A percentile compares a stretch with the other conserved stretches of the same genome.
Conservation (phyloP, 108 stramenopile species). For the Bacterosira constricta region DNA sequence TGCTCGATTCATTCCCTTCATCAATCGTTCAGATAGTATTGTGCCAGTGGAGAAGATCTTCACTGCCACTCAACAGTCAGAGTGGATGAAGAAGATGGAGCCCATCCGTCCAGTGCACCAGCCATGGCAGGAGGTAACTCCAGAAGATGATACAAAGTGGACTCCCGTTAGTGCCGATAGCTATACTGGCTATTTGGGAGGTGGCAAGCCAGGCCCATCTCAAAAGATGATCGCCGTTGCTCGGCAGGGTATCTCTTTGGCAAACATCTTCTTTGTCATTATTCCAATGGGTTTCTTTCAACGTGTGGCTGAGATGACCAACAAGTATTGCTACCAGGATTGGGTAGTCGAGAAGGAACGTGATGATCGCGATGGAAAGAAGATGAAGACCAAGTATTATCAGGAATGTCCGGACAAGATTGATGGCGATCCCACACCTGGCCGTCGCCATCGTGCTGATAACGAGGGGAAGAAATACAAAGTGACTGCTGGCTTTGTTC, state of each 20-base stretch:
- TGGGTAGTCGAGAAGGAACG: slow-evolving; percentile 4
- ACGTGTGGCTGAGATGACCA: background rate
- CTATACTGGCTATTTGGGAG: background rate
- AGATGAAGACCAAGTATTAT: slow-evolving; percentile 7
- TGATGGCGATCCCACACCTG: no score
- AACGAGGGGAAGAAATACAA: background rate
- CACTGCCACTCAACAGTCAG: background rate
- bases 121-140: slow-evolving; percentile 9
- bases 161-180: background rate
- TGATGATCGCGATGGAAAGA: slow-evolving; percentile 10
- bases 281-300: slow-evolving; percentile 1
- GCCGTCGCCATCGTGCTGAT: background rate
- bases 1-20: background rate
- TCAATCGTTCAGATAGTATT: background rate
- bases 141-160: background rate
- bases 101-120: slow-evolving; percentile 5
- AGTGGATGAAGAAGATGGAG: slow-evolving; percentile 13
- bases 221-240: background rate
- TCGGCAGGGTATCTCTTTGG: background rate
- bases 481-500: slow-evolving; percentile 11
- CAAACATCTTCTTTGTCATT: slow-evolving; percentile 8
- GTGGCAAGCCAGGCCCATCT: background rate
- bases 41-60: background rate
- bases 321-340: slow-evolving; percentile 14
- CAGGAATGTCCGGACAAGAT: no score